A percentile compares a stretch with the other conserved stretches of the same genome.
Evolutionary conservation across 106 monocot genomes (phyloP).

Genomic region (Apostasia shenzhenica): DNA sequence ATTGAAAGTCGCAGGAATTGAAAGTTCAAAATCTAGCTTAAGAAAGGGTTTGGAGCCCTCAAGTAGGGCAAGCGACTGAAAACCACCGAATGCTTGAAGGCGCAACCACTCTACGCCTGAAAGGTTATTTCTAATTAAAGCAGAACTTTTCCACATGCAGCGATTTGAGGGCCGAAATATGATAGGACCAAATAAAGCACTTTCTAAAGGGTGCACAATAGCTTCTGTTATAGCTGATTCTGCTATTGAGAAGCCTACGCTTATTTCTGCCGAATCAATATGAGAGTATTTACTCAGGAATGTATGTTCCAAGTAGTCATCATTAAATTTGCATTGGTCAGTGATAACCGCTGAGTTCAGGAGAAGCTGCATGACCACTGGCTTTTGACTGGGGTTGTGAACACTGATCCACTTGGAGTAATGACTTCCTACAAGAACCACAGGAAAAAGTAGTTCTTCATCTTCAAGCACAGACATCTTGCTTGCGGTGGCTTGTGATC

Average conservation of each 20-base stretch:
- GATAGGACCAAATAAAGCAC: constrained; percentile 60
- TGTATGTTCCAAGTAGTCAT: constrained; percentile 23
- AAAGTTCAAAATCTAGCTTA: constrained; percentile 50
- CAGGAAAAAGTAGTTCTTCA: constrained; percentile 53
- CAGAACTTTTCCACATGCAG: constrained; percentile 78
- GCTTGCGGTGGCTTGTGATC: constrained; percentile 52
- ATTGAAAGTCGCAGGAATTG: constrained; percentile 24
- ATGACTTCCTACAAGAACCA: constrained; percentile 46
- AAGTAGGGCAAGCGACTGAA: constrained; percentile 40
- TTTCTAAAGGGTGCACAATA: constrained; percentile 40
- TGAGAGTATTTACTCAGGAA: constrained; percentile 15
- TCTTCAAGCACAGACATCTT: constrained; percentile 58
- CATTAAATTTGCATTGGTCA: constrained; percentile 40
- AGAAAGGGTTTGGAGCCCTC: constrained; percentile 55
- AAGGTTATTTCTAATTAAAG: constrained; percentile 73
- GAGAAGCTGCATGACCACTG: constrained; percentile 61
- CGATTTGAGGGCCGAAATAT: constrained; percentile 54
- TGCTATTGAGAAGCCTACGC: constrained; percentile 56
- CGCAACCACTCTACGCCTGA: constrained; percentile 82
- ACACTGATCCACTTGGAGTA: constrained; percentile 58
- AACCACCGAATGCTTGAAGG: constrained; percentile 59
- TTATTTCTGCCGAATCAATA: constrained; percentile 20
- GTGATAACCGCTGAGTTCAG: constrained; percentile 56
- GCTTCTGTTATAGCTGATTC: constrained; percentile 53
- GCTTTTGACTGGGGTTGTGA: constrained; percentile 50